These are phyloP conservation scores for Russula griseocarnosa DNA, from an alignment of 768 basidiomycete species.

Conservation along the genomic window DNA sequence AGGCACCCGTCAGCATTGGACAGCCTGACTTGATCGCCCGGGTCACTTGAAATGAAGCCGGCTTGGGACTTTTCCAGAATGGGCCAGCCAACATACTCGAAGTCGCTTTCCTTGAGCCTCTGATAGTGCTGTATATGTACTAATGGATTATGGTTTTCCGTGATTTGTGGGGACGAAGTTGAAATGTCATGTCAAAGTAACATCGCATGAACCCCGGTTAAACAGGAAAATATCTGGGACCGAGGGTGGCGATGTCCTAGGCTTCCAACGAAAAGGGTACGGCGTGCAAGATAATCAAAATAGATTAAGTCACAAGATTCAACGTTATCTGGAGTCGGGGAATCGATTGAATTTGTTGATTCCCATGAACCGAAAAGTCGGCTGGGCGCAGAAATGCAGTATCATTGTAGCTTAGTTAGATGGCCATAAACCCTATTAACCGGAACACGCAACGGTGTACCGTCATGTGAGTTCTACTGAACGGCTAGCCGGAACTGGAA, in stretches of 20 bases:
- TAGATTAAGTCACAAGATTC: constrained; percentile 5
- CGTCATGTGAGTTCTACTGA: not conserved
- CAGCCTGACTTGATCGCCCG: not conserved
- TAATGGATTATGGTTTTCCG: too few relatives aligned
- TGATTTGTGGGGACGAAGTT: not conserved
- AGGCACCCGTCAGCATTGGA: not conserved
- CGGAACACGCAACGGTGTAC: not conserved
- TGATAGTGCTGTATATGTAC: too few relatives aligned
- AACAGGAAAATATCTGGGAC: too few relatives aligned
- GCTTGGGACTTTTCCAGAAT: not conserved
- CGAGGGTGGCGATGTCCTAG: not conserved
- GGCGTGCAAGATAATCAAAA: not conserved
- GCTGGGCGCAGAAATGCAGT: not conserved
- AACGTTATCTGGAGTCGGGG: not conserved
- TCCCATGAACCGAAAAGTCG: constrained; percentile 1
- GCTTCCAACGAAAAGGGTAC: not conserved
- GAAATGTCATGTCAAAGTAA: not conserved
- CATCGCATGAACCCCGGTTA: not conserved
- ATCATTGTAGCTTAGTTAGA: not conserved
- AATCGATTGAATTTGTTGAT: not conserved
- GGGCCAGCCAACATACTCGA: not conserved
- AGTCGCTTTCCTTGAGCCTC: not conserved
- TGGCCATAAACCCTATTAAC: not conserved
- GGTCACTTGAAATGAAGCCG: not conserved
- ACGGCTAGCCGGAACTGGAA: constrained; percentile 1